These are phyloP conservation scores for Russula brevipes DNA, from an alignment of 768 basidiomycete genomes.

Conservation along the genomic window DNA sequence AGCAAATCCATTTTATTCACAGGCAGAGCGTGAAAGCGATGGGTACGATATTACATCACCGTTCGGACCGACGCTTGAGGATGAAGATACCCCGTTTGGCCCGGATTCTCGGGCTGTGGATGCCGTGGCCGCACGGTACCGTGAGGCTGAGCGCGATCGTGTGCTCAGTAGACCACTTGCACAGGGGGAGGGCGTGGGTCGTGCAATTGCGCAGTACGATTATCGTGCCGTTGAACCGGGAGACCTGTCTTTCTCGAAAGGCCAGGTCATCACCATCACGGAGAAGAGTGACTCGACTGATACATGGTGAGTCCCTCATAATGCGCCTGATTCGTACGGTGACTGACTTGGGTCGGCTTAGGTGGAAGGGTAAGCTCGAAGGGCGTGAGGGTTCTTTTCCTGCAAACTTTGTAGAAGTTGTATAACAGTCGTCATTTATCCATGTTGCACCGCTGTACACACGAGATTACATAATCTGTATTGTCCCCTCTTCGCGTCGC, in stretches of 20 bases:
- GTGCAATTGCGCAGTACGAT: conserved; percentile 70
- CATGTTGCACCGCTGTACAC: no score
- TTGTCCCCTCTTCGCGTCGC: background rate
- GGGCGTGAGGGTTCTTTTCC: conserved; percentile 67
- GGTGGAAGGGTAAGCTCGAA: conserved; percentile 74
- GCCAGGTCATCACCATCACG: conserved; percentile 65
- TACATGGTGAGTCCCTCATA: conserved; percentile 53
- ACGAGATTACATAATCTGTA: conserved; percentile 27
- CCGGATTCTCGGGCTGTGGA: conserved; percentile 3
- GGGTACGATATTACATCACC: conserved; percentile 4
- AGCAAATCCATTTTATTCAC: conserved; percentile 15
- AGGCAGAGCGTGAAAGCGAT: conserved; percentile 10
- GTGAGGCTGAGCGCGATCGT: conserved; percentile 31
- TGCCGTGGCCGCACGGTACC: conserved; percentile 1
- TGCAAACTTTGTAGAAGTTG: conserved; percentile 77
- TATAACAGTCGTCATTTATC: conserved; percentile 25
- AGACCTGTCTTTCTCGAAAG: conserved; percentile 71
- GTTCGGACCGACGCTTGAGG: conserved; percentile 19
- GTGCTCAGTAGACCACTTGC: conserved; percentile 44
- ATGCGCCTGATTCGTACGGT: background rate
- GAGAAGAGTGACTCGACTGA: conserved; percentile 66
- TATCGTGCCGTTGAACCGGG: conserved; percentile 71
- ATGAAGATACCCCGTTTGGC: conserved; percentile 18
- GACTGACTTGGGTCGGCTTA: conserved; percentile 29
- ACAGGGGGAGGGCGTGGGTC: conserved; percentile 56